A percentile compares a stretch with the other conserved stretches of the same genome.
Conservation (phyloP, 2,329 filamentous ascomycete species). For the Cercospora citrullina region DNA sequence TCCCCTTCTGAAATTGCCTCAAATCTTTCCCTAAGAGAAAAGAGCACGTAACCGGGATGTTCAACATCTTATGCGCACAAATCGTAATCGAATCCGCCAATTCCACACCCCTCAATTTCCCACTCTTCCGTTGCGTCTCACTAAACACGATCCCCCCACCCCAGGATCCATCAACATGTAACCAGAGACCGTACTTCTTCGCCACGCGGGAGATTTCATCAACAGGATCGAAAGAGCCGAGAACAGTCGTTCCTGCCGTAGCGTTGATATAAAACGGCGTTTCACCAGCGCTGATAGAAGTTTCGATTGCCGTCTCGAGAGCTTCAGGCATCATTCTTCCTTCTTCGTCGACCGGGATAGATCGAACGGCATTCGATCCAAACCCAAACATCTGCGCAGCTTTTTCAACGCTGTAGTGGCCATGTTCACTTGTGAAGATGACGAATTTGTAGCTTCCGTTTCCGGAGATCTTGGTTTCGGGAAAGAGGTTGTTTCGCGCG, state of each 20-base stretch:
- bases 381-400: slow-evolving; percentile 88
- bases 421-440: slow-evolving; percentile 84
- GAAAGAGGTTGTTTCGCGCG: slow-evolving; percentile 82
- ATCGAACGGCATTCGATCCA: slow-evolving; percentile 70
- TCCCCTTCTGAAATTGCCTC: slow-evolving; percentile 74
- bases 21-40: slow-evolving; percentile 82
- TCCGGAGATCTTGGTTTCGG: slow-evolving; percentile 71
- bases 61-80: slow-evolving; percentile 98
- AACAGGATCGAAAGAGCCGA: slow-evolving; percentile 86
- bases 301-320: slow-evolving; percentile 43
- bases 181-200: slow-evolving; percentile 72
- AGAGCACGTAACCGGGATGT: slow-evolving; percentile 84
- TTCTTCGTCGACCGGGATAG: slow-evolving; percentile 69
- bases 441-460: slow-evolving; percentile 68
- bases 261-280: slow-evolving; percentile 91
- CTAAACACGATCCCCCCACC: slow-evolving; percentile 83
- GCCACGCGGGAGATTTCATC: slow-evolving; percentile 68
- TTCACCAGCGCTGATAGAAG: too few species aligned
- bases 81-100: slow-evolving; percentile 80
- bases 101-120: slow-evolving; percentile 68
- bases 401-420: slow-evolving; percentile 94
- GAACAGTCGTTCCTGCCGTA: slow-evolving; percentile 90
- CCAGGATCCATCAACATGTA: slow-evolving; percentile 93
- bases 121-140: slow-evolving; percentile 49
- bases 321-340: slow-evolving; percentile 71